Conservation (phyloP, 129 eudicot species). For the Helianthus tuberosus region DNA sequence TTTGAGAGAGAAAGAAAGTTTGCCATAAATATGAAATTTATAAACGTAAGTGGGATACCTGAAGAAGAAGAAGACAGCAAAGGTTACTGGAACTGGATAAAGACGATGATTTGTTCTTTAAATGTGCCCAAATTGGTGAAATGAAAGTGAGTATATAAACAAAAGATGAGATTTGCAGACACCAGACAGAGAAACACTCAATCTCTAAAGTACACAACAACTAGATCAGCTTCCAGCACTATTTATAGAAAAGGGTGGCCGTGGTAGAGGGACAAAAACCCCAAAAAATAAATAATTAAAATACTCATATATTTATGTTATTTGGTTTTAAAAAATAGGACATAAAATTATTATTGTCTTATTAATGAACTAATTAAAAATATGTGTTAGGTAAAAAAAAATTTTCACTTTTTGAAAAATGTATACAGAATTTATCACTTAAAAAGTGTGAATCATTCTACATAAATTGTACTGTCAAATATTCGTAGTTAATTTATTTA, state of each 20-base stretch:
- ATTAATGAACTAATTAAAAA: too few relatives aligned
- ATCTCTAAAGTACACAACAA: not conserved
- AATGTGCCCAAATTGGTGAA: not conserved
- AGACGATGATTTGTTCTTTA: too few relatives aligned
- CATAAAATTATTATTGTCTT: too few relatives aligned
- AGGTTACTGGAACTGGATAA: not conserved
- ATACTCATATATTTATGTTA: too few relatives aligned
- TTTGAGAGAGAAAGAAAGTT: not conserved
- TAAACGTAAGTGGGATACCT: not conserved
- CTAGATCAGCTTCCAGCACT: slow-evolving; percentile 8
- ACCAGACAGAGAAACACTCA: slow-evolving; percentile 15
- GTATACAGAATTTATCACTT: too few relatives aligned
- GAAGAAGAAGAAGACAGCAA: not conserved
- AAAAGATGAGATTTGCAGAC: not conserved
- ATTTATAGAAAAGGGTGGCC: slow-evolving; percentile 10
- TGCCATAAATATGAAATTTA: not conserved
- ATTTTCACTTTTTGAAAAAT: too few relatives aligned
- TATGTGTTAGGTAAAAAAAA: too few relatives aligned
- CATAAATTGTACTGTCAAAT: too few relatives aligned
- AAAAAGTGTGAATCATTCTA: too few relatives aligned
- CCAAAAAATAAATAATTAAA: not conserved
- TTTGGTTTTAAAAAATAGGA: too few relatives aligned
- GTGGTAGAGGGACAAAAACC: not conserved
- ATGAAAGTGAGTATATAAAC: not conserved
- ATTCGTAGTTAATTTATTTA: too few relatives aligned